Conservation (phyloP, 1,139 yeast genomes). For the Geotrichum europaeum region DNA sequence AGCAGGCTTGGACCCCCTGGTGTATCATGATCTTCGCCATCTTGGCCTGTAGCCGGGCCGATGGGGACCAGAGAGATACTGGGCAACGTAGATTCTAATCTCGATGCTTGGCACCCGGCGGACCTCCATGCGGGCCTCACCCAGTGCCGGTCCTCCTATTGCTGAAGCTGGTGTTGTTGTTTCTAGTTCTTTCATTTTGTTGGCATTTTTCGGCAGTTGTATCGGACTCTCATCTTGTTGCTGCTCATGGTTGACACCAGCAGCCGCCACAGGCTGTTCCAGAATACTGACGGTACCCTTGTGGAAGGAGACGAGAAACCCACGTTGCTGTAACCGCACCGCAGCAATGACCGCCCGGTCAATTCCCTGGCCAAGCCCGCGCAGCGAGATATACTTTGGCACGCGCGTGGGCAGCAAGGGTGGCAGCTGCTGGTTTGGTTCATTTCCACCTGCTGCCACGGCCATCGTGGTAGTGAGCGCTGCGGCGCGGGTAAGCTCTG, state of each 20-base stretch:
- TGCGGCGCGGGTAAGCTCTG: slow-evolving; percentile 22
- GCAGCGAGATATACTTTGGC: slow-evolving; percentile 24
- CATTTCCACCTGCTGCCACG: background rate
- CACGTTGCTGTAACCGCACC: slow-evolving; percentile 27
- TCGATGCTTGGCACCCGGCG: slow-evolving; percentile 15
- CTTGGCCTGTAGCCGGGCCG: background rate
- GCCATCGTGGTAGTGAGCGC: slow-evolving; percentile 21
- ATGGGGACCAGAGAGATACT: background rate
- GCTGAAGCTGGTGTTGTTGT: background rate
- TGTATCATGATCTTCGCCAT: background rate
- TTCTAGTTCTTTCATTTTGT: background rate
- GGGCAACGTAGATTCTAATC: slow-evolving; percentile 9
- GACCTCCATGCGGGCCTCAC: background rate
- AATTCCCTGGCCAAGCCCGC: slow-evolving; percentile 34
- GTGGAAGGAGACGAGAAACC: slow-evolving; percentile 24
- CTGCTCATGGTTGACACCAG: slow-evolving; percentile 3
- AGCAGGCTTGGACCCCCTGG: background rate
- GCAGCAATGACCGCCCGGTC: slow-evolving; percentile 31
- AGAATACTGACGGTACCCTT: slow-evolving; percentile 25
- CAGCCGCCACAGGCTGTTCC: slow-evolving; percentile 10
- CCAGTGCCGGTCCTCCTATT: background rate
- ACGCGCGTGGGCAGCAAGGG: background rate
- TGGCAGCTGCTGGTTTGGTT: background rate
- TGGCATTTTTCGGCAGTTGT: background rate
- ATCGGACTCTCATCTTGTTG: slow-evolving; percentile 1